Base-by-base conservation (phyloP, 176 grass and related monocot genomes). In the Microstegium vimineum region DNA sequence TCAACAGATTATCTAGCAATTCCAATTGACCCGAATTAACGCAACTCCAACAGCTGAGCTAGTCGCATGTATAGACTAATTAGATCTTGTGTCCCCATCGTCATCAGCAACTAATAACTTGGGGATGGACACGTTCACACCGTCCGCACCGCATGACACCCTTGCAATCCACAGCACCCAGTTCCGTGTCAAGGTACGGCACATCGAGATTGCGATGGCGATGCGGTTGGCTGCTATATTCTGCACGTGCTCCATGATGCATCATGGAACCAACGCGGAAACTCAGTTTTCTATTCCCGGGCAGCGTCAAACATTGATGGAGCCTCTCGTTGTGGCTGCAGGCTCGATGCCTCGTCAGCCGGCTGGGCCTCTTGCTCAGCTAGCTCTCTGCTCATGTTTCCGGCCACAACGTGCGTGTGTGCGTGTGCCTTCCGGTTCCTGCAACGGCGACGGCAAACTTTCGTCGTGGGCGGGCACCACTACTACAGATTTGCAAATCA, bases 221-320 rank as follows among this genome's bases (percentile, higher is more conserved):
- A 74, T 74, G 71, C 7, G 43, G 71, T 32, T 17, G 45, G 38
- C 69, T 17, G 23, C 56, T 60, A 60, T 72, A 72, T 86, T 79
- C 56, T 30, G 75, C 83, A 86, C 86, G 79, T 87, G 86, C 73
- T 86, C 42, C 56, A 86, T 31, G 65, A 52, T 47, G 23, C 79
- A 13, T 41, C 13, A 16, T 32, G 56, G 38, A 62, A 45, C 59
- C 1, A 69, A 70, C 64, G 22, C 28, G 46, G 70, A 47, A 71
- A 33, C 57, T 17, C 28, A 31, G 8, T 60, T 74, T 2, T 47
- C n/a, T 62, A n/a, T 13, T 32, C 13, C n/a, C 17, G 8, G 11
- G 15, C 43, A 22, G 20, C 57, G 56, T 63, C 75, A 77, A 43
- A 18, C 57, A 30, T n/a, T n/a, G n/a, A n/a, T n/a, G n/a, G n/a